Percentiles rank a stretch among this genome's conserved stretches.
Conservation (phyloP, 352 stramenopile species). For the Phytopythium ostracodes region DNA sequence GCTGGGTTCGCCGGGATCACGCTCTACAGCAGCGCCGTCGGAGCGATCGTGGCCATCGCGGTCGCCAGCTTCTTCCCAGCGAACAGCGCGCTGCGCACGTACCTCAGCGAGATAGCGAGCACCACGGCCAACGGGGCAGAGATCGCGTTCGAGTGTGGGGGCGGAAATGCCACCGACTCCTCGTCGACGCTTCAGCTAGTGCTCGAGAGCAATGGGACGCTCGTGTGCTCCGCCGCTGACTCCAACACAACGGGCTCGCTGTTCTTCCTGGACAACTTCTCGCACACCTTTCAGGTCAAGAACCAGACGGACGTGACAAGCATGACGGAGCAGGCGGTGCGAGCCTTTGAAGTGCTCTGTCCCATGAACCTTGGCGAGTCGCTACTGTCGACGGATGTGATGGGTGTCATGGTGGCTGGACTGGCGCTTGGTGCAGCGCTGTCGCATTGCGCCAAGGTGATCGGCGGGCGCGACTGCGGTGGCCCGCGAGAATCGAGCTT, state of each 20-base stretch:
- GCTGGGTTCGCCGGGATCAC: slow-evolving; percentile 32
- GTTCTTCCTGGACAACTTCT: slow-evolving; percentile 51
- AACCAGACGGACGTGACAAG: slow-evolving; percentile 11
- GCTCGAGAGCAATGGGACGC: slow-evolving; percentile 29
- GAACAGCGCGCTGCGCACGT: slow-evolving; percentile 17
- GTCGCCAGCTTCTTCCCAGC: slow-evolving; percentile 29
- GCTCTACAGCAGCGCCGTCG: slow-evolving; percentile 42
- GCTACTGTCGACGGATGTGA: slow-evolving; percentile 27
- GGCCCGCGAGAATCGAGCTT: slow-evolving; percentile 24
- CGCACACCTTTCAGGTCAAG: slow-evolving; percentile 19
- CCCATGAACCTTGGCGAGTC: slow-evolving; percentile 21
- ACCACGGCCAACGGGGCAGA: slow-evolving; percentile 6
- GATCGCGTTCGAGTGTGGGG: slow-evolving; percentile 18
- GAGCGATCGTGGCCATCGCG: slow-evolving; percentile 36
- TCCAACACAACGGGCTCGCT: slow-evolving; percentile 27
- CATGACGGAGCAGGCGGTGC: slow-evolving; percentile 25
- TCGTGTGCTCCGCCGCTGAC: slow-evolving; percentile 19
- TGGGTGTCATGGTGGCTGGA: slow-evolving; percentile 32
- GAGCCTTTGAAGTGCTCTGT: slow-evolving; percentile 27
- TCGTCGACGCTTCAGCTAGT: slow-evolving; percentile 21
- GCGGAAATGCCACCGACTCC: slow-evolving; percentile 14
- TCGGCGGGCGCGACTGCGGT: not conserved
- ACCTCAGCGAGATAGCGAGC: slow-evolving; percentile 12
- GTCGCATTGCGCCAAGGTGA: slow-evolving; percentile 12
- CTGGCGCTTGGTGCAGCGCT: slow-evolving; percentile 27